These are phyloP conservation scores for Abelmoschus esculentus DNA, from an alignment of 345 rosid species.

Conservation along the genomic window DNA sequence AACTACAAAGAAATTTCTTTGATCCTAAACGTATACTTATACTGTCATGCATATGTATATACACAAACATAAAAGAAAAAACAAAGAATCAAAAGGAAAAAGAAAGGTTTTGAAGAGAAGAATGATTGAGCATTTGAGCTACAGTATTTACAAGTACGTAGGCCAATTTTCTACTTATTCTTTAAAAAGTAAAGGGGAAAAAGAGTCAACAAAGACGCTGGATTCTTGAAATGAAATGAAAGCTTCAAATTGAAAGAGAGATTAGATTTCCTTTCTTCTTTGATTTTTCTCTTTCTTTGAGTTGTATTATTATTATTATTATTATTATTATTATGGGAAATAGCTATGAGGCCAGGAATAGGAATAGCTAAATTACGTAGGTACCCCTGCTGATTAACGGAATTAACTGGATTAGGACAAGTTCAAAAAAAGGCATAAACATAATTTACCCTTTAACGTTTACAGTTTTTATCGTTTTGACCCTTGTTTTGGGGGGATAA, in stretches of 20 bases:
- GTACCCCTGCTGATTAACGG: background rate
- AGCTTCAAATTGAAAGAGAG: conserved; percentile 1
- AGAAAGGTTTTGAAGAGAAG: background rate
- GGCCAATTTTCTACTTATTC: background rate
- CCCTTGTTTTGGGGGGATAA: no score
- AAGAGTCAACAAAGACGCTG: conserved; percentile 18
- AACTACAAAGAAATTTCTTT: background rate
- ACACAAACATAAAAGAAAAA: background rate
- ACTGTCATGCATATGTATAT: background rate
- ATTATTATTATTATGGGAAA: background rate
- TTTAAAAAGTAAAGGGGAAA: background rate
- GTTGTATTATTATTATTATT: background rate
- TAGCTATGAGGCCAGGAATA: conserved; percentile 16
- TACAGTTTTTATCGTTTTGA: no score
- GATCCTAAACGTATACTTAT: background rate
- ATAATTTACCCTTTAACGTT: no score
- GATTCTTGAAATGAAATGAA: conserved; percentile 3
- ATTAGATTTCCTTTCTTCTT: background rate
- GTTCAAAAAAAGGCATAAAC: no score
- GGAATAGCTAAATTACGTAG: background rate
- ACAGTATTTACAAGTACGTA: conserved; percentile 17
- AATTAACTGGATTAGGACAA: conserved; percentile 13
- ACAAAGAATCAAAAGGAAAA: background rate
- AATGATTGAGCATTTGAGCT: background rate
- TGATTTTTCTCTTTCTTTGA: background rate